Evolutionary conservation across 176 grass and related monocot species (phyloP), one percentile per base, ranked within the genome.

Genomic region (Carex kokanica): DNA sequence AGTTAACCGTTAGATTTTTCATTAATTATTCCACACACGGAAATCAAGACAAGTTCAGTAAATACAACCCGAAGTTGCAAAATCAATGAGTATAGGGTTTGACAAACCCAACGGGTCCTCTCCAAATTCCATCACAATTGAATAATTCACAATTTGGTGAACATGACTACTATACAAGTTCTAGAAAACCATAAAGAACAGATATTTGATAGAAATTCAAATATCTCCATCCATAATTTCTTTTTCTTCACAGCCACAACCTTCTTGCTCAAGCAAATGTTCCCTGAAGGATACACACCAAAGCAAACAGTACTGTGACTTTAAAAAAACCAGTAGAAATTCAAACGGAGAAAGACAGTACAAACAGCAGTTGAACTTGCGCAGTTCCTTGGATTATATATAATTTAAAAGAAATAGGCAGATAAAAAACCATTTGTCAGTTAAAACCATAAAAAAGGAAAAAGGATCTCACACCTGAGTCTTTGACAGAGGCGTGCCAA

Each of bases 401-500:
- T 23, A 43, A 43, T 15, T 73, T 64, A 14, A 32, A 34, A 34
- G 31, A 81, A 45, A 52, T 29, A 29, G 11, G 13, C 12, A 24
- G 16, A 58, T 40, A 60, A 86, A 36, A 29, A 62, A 43, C 64
- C 10, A 88, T 13, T 65, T 14, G 14, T 14, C 15, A 14, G 8
- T 23, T 51, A 34, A 34, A 15, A 36, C 8, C 16, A 24, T 16
- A 75, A 68, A 40, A 66, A 66, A 12, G 14, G 18, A 59, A 38
- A 80, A 81, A 60, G 56, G 32, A 70, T 79, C 3, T 5, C 23
- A 13, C 89, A 98, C 92, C 95, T 93, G 82, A 95, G 62, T 85
- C 82, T 93, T 86, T 84, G 89, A 79, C 95, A 98, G 40, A 98
- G 56, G 34, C 92, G 92, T 57, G 91, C 89, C 84, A 98, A 90